Conservation (phyloP, 306 rosid species). For the Gynostemma pentaphyllum region DNA sequence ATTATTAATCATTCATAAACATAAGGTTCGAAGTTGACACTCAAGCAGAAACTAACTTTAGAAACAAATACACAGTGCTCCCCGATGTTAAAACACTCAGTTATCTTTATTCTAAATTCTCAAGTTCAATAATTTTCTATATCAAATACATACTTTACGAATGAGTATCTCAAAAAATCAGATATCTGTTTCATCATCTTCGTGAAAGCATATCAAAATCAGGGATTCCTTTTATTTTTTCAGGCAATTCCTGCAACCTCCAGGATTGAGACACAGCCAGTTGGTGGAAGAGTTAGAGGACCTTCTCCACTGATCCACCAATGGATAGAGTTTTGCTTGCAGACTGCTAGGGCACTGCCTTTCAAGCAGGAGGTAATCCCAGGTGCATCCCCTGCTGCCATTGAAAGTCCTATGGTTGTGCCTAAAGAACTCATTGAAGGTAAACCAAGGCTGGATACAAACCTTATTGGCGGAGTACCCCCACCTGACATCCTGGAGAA, state of each 20-base stretch:
- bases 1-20: not conserved
- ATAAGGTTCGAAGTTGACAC: not conserved
- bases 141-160: constrained; percentile 4
- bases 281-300: constrained; percentile 78
- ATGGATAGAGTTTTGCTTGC: constrained; percentile 95
- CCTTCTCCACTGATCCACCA: constrained; percentile 82
- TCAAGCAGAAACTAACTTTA: not conserved
- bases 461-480: constrained; percentile 71
- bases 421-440: constrained; percentile 48
- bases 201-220: too few relatives aligned
- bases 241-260: constrained; percentile 81
- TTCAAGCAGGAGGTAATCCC: constrained; percentile 87
- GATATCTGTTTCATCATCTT: too few relatives aligned
- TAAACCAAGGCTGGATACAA: constrained; percentile 59
- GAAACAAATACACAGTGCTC: not conserved
- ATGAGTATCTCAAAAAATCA: too few relatives aligned
- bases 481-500: constrained; percentile 47
- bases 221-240: constrained; percentile 3
- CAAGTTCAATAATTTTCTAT: not conserved
- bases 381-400: constrained; percentile 58
- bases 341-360: constrained; percentile 68
- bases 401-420: constrained; percentile 29
- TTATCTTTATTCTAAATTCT: not conserved
- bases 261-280: constrained; percentile 35
- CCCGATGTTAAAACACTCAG: not conserved